phyloP scores from a whole-genome alignment of 176 grass and related monocot genomes.

The Alopecurus myosuroides region DNA sequence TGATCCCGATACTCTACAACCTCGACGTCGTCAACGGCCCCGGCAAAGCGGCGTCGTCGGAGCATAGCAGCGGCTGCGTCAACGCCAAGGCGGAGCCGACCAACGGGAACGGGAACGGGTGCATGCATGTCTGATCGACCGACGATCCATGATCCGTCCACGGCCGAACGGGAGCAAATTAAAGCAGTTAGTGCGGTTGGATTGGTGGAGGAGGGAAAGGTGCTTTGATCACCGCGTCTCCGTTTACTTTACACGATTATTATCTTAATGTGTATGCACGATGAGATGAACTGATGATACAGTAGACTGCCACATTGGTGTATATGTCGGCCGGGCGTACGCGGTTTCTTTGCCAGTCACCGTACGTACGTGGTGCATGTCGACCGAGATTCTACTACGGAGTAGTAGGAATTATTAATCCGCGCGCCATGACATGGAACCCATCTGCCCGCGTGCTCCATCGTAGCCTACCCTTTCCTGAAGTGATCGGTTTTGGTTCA shows the following conservation, averaged over 20 bases:
- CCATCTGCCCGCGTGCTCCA: no score
- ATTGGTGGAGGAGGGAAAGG: not conserved
- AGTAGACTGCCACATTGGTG: slow-evolving; percentile 16
- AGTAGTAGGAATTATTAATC: no score
- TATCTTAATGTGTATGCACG: not conserved
- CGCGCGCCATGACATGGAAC: no score
- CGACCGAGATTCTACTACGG: not conserved
- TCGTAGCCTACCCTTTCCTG: no score
- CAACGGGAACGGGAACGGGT: not conserved
- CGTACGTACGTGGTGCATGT: not conserved
- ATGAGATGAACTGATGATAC: not conserved
- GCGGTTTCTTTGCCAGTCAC: not conserved
- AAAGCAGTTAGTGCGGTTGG: not conserved
- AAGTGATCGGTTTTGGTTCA: no score
- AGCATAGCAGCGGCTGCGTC: not conserved
- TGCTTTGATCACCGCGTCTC: not conserved
- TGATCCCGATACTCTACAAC: slow-evolving; percentile 79
- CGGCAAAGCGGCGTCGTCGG: not conserved
- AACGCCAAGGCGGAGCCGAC: not conserved
- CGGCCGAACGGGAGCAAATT: no score
- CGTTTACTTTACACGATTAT: not conserved
- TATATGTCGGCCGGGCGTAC: not conserved
- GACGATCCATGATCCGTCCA: not conserved
- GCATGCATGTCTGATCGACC: slow-evolving; percentile 20
- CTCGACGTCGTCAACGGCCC: slow-evolving; percentile 38